Evolutionary conservation across 257 asterid genomes (phyloP), one percentile per base, ranked within the genome.

Genomic region (Solanum pimpinellifolium): DNA sequence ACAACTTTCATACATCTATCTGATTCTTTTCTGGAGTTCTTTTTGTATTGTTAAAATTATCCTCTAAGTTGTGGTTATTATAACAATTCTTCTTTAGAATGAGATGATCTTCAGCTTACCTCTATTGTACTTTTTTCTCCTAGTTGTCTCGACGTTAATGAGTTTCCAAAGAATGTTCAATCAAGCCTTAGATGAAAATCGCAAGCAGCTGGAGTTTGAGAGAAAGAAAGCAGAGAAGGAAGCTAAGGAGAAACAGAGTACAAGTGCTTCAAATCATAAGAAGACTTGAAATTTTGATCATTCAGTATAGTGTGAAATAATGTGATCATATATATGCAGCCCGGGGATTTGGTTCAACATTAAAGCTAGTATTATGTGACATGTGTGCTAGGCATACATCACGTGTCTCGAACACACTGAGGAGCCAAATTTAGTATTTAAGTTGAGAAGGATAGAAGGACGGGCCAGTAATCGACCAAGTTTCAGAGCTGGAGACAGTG

Each of bases 101-200:
- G 68, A 80, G 84, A 47, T 80, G 84, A 80, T 80, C 27, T 1
- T 80, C 84, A 78, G 66, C 84, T 80, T 80, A 80, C 42, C 18
- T 29, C 42, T 9, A 16, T 9, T 80, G 35, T 80, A 47, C 44
- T 27, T 47, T 78, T 25, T 88, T 77, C 85, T 23, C 91, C 90
- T 94, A 96, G 98, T 96, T 87, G 92, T 95, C 37, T 89, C 98
- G 7, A 96, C 97, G 42, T 85, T 96, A 90, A 91, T 92, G 41
- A 96, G 92, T 89, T 96, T 96, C 37, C 94, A 92, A 93, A 92
- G 92, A 89, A 92, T 93, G 98, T 95, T 96, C 83, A 83, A 83
- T 49, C 90, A 92, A 65, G 94, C 96, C 6, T 96, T 89, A 25
- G 92, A 92, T 80, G 99, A 96, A 83, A 96, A 96, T 91, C 68